Evolutionary conservation across 73 alveolate species (phyloP).

Genomic region (Stentor roeselii): DNA sequence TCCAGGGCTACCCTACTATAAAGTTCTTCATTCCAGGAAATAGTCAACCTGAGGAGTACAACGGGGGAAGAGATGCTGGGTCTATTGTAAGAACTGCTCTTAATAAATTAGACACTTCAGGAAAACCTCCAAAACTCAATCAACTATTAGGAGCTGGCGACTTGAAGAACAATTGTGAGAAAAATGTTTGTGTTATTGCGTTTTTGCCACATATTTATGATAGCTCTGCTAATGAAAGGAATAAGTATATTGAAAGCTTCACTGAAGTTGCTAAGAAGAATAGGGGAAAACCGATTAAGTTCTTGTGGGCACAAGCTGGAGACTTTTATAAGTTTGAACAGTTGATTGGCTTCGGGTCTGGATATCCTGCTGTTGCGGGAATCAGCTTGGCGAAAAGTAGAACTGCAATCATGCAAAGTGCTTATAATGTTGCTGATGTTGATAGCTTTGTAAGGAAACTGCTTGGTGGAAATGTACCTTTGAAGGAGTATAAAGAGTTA

Average conservation of each 20-base stretch:
- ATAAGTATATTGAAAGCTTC: conserved; percentile 63
- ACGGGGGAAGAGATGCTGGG: conserved; percentile 71
- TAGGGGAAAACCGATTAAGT: conserved; percentile 81
- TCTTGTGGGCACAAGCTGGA: conserved; percentile 94
- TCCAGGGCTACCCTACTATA: conserved; percentile 85
- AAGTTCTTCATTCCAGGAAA: conserved; percentile 78
- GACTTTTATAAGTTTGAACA: conserved; percentile 85
- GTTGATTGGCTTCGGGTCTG: conserved; percentile 77
- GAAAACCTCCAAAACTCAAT: conserved; percentile 37
- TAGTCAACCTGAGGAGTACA: conserved; percentile 43
- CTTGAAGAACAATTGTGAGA: conserved; percentile 52
- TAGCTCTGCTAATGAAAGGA: conserved; percentile 78
- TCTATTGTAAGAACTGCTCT: conserved; percentile 56
- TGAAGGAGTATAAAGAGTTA: conserved; percentile 40
- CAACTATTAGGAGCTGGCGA: conserved; percentile 38
- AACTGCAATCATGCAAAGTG: conserved; percentile 41
- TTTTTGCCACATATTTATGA: conserved; percentile 94
- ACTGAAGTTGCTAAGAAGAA: conserved; percentile 65
- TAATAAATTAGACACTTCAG: conserved; percentile 46
- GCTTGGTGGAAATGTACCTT: conserved; percentile 57
- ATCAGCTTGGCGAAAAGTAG: conserved; percentile 38
- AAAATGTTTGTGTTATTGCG: conserved; percentile 75
- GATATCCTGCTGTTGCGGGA: conserved; percentile 92
- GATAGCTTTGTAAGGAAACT: conserved; percentile 41
- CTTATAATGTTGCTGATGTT: conserved; percentile 28